These are phyloP conservation scores for Populus tremula DNA, from an alignment of 345 rosid genomes.

Conservation along the genomic window DNA sequence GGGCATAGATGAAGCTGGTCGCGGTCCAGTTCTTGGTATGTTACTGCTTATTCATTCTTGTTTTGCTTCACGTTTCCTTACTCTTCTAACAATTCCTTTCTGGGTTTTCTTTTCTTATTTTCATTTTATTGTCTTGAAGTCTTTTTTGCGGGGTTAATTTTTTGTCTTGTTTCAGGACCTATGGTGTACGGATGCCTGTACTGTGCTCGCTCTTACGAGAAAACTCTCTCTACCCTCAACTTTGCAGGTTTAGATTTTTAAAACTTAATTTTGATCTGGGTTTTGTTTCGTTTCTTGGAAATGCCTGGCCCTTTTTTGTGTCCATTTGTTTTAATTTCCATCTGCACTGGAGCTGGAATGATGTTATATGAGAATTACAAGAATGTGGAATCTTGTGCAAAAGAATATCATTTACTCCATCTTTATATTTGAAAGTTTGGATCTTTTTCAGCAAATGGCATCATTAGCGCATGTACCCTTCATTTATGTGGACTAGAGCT, in stretches of 20 bases:
- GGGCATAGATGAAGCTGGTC: slow-evolving; percentile 97
- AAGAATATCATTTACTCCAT: background rate
- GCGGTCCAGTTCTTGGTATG: slow-evolving; percentile 84
- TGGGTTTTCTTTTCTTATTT: background rate
- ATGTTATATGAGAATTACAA: background rate
- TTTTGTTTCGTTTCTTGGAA: background rate
- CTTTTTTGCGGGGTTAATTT: background rate
- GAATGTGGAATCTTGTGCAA: background rate
- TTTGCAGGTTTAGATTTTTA: slow-evolving; percentile 58
- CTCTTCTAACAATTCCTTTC: background rate
- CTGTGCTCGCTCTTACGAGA: slow-evolving; percentile 72
- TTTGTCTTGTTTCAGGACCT: slow-evolving; percentile 56
- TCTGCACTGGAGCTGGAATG: background rate
- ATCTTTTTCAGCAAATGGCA: background rate
- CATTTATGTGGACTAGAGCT: background rate
- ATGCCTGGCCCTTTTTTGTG: background rate
- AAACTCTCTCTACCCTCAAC: slow-evolving; percentile 68
- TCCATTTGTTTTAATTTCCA: background rate
- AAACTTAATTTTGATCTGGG: background rate
- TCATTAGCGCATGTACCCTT: background rate
- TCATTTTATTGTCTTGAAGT: background rate
- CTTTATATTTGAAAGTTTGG: background rate
- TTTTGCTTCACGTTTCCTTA: background rate
- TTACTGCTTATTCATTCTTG: background rate
- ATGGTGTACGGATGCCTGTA: slow-evolving; percentile 97